Evolutionary conservation across 2,329 filamentous ascomycete genomes (phyloP).

Genomic region (Aureobasidium sp.): DNA sequence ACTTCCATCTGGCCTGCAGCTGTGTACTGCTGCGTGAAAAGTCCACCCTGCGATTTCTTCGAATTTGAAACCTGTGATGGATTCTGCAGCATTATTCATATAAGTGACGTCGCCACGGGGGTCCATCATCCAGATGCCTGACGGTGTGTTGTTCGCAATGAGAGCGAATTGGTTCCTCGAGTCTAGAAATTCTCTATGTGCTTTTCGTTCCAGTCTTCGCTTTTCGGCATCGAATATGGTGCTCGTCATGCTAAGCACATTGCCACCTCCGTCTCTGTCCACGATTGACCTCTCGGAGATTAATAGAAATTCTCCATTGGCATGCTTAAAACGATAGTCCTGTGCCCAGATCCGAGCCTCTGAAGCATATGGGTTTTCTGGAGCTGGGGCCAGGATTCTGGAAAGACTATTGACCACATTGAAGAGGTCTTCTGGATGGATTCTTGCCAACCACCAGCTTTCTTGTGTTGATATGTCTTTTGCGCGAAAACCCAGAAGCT

Average conservation of each 20-base stretch:
- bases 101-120: constrained; percentile 7
- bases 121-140: constrained; percentile 14
- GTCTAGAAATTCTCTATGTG: not conserved
- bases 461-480: not conserved
- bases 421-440: not conserved
- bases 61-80: constrained; percentile 12
- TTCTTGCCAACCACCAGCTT: constrained; percentile 7
- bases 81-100: constrained; percentile 13
- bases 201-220: constrained; percentile 2
- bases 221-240: constrained; percentile 11
- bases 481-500: not conserved
- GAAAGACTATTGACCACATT: not conserved
- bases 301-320: not conserved
- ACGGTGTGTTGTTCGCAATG: constrained; percentile 12
- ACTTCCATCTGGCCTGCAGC: constrained; percentile 10
- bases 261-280: constrained; percentile 7
- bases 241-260: constrained; percentile 7
- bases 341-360: constrained; percentile 3
- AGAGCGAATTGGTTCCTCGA: constrained; percentile 9
- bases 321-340: constrained; percentile 4
- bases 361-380: not conserved
- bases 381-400: not conserved
- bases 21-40: constrained; percentile 12
- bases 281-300: not conserved
- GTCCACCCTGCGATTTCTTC: constrained; percentile 14